Conservation (phyloP, 192 early-diverging fungal genomes). For the Globomyces pollinis-pini region DNA sequence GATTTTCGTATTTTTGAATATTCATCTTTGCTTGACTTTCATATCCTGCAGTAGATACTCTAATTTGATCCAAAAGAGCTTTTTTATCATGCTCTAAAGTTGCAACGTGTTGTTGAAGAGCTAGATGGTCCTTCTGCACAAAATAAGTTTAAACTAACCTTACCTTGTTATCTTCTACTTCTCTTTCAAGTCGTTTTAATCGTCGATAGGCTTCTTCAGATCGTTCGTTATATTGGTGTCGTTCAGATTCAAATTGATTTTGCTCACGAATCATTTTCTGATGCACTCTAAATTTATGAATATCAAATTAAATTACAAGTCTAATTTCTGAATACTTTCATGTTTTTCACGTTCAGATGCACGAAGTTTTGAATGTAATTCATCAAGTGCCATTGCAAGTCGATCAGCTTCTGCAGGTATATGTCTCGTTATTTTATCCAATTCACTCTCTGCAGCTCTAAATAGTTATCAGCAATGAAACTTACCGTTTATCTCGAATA, state of each 20-base stretch:
- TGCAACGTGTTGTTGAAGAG: conserved; percentile 15
- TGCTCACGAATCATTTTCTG: conserved; percentile 32
- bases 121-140: conserved; percentile 26
- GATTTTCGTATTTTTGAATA: conserved; percentile 16
- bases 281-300: conserved; percentile 19
- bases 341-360: conserved; percentile 26
- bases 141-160: too few relatives aligned
- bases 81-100: conserved; percentile 35
- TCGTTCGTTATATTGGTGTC: conserved; percentile 25
- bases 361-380: conserved; percentile 26
- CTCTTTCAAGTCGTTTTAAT: conserved; percentile 31
- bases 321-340: conserved; percentile 24
- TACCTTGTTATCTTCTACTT: conserved; percentile 43
- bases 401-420: conserved; percentile 41
- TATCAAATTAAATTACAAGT: conserved; percentile 22
- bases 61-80: conserved; percentile 6
- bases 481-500: conserved; percentile 39
- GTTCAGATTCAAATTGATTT: conserved; percentile 36
- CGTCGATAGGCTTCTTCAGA: conserved; percentile 32
- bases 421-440: conserved; percentile 35
- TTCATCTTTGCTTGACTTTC: conserved; percentile 1
- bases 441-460: conserved; percentile 35
- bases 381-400: conserved; percentile 31
- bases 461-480: neutral
- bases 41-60: conserved; percentile 15